Conservation (phyloP, 768 basidiomycete genomes). For the Boletus fagicola region DNA sequence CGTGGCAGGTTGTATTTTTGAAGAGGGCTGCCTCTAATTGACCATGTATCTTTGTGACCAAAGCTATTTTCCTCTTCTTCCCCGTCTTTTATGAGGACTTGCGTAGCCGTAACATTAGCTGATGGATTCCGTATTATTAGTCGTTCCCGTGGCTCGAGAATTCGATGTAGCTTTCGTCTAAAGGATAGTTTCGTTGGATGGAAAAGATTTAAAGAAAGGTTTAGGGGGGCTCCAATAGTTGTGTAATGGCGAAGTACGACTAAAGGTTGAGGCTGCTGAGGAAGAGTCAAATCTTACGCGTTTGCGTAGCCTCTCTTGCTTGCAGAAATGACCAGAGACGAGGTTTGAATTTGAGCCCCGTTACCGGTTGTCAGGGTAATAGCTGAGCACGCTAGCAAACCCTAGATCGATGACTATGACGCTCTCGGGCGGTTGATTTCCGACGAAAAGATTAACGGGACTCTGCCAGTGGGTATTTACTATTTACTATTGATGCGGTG, state of each 20-base stretch:
- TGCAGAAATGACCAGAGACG: not conserved
- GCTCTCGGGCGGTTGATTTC: not conserved
- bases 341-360: not conserved
- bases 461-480: no score
- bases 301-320: not conserved
- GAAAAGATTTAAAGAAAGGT: not conserved
- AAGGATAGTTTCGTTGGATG: not conserved
- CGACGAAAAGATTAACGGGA: not conserved
- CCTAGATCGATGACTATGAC: not conserved
- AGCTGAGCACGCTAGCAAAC: not conserved
- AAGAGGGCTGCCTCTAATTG: constrained; percentile 6
- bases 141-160: not conserved
- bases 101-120: constrained; percentile 16
- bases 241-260: not conserved
- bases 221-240: no score
- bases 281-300: not conserved
- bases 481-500: not conserved
- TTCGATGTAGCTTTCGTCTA: not conserved
- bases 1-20: no score
- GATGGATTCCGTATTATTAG: constrained; percentile 31
- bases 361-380: not conserved
- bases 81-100: not conserved
- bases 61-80: not conserved
- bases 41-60: not conserved
- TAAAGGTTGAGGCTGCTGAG: no score